phyloP scores from a whole-genome alignment of 2,329 filamentous ascomycete genomes.

The Diatrype stigma region DNA sequence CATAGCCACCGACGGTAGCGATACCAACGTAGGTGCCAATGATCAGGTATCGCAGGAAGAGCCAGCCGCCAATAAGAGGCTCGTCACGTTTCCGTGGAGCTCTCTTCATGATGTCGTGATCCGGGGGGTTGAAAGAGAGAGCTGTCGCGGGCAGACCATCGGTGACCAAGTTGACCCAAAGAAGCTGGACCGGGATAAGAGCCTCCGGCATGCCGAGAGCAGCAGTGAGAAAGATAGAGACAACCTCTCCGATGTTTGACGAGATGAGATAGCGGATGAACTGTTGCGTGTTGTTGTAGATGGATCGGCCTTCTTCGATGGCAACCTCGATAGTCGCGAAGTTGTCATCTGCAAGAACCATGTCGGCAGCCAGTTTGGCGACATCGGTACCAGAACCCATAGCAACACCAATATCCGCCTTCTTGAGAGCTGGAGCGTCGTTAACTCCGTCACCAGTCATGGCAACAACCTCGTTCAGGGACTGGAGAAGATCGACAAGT shows the following conservation, averaged over 20 bases:
- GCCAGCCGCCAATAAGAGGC: conserved; percentile 85
- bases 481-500: conserved; percentile 92
- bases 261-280: conserved; percentile 99
- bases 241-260: conserved; percentile 97
- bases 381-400: conserved; percentile 99
- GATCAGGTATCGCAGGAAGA: conserved; percentile 96
- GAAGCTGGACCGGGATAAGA: conserved; percentile 90
- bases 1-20: conserved; percentile 93
- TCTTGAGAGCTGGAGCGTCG: conserved; percentile 95
- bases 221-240: conserved; percentile 97
- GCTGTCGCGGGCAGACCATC: conserved; percentile 95
- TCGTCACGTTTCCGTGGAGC: conserved; percentile 90
- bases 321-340: conserved; percentile 96
- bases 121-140: conserved; percentile 96
- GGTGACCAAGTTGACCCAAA: conserved; percentile 98
- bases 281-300: conserved; percentile 99
- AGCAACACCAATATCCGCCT: conserved; percentile 96
- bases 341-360: conserved; percentile 98
- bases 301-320: conserved; percentile 93
- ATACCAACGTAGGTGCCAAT: conserved; percentile 93
- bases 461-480: conserved; percentile 87
- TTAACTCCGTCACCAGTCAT: conserved; percentile 99
- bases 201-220: conserved; percentile 97
- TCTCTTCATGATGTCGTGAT: conserved; percentile 95
- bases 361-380: conserved; percentile 92